Percentiles rank a stretch among this genome's conserved stretches.
Evolutionary conservation across 768 basidiomycete species (phyloP).

Genomic region (Pholiota conissans): DNA sequence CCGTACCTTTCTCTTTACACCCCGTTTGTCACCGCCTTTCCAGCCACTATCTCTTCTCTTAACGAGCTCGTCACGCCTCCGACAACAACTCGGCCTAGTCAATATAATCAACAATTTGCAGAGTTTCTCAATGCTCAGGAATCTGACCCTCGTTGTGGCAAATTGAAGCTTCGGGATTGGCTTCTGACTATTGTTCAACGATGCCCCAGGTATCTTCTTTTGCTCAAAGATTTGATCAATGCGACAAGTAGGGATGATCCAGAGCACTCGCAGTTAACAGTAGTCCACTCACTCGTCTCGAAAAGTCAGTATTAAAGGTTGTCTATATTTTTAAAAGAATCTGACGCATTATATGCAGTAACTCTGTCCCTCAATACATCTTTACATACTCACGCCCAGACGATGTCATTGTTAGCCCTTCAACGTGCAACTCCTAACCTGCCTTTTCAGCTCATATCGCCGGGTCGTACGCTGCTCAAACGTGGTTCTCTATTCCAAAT

Average conservation of each 20-base stretch:
- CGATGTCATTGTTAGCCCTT: slow-evolving; percentile 71
- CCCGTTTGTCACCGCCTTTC: slow-evolving; percentile 81
- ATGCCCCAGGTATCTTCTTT: slow-evolving; percentile 82
- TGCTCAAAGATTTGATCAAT: slow-evolving; percentile 79
- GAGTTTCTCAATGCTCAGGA: slow-evolving; percentile 66
- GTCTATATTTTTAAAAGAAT: neutral
- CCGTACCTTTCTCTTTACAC: slow-evolving; percentile 88
- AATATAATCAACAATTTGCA: slow-evolving; percentile 56
- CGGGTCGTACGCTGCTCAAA: slow-evolving; percentile 78
- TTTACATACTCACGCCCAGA: slow-evolving; percentile 75
- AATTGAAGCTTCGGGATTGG: slow-evolving; percentile 81
- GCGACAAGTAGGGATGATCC: slow-evolving; percentile 63
- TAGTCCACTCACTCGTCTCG: slow-evolving; percentile 65
- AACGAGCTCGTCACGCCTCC: slow-evolving; percentile 49
- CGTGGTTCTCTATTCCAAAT: slow-evolving; percentile 62
- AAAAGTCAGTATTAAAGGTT: slow-evolving; percentile 55
- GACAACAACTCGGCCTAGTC: slow-evolving; percentile 34
- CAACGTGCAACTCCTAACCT: slow-evolving; percentile 78
- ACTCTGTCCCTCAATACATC: slow-evolving; percentile 78
- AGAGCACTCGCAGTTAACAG: slow-evolving; percentile 63
- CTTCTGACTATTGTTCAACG: slow-evolving; percentile 85
- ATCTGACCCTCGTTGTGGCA: slow-evolving; percentile 66
- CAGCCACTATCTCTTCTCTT: slow-evolving; percentile 61
- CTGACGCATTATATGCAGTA: slow-evolving; percentile 41
- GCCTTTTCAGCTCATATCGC: slow-evolving; percentile 74